phyloP scores from a whole-genome alignment of 2,329 filamentous ascomycete genomes.

The Ophiostoma sp. region DNA sequence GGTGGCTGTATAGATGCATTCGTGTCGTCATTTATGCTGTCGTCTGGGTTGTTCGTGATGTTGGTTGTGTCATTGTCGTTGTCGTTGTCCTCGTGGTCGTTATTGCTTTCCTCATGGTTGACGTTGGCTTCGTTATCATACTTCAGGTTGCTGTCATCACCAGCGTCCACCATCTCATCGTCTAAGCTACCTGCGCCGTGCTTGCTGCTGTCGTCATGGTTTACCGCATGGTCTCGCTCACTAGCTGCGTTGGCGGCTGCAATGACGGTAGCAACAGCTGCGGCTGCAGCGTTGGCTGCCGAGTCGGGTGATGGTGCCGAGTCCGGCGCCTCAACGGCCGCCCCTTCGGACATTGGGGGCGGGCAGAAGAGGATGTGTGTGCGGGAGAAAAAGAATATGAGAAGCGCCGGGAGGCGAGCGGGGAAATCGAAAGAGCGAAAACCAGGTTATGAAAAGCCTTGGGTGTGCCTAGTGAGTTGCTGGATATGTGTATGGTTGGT shows the following conservation, averaged over 20 bases:
- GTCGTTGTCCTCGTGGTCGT: not conserved
- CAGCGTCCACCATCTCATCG: conserved; percentile 13
- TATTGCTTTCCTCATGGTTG: not conserved
- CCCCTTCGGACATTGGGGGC: conserved; percentile 28
- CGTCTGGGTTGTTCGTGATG: not conserved
- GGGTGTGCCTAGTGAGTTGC: not conserved
- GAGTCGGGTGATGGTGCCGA: conserved; percentile 16
- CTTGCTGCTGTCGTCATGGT: not conserved
- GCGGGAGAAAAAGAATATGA: not conserved
- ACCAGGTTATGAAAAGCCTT: not conserved
- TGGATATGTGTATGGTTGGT: not conserved
- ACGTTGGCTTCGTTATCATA: not conserved
- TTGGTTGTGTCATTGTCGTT: not conserved
- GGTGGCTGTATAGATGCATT: not conserved
- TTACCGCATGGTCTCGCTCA: not conserved
- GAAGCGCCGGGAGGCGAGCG: not conserved
- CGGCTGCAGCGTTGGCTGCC: conserved; percentile 14
- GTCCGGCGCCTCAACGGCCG: conserved; percentile 23
- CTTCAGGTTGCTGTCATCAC: conserved; percentile 1
- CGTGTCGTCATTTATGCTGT: conserved; percentile 4
- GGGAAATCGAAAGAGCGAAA: not conserved
- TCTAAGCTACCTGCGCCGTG: conserved; percentile 5
- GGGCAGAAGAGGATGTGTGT: not conserved
- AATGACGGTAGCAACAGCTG: conserved; percentile 17
- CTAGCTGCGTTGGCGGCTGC: conserved; percentile 22